These are phyloP conservation scores for Brassica balearica DNA, from an alignment of 441 rosid genomes.

Conservation along the genomic window DNA sequence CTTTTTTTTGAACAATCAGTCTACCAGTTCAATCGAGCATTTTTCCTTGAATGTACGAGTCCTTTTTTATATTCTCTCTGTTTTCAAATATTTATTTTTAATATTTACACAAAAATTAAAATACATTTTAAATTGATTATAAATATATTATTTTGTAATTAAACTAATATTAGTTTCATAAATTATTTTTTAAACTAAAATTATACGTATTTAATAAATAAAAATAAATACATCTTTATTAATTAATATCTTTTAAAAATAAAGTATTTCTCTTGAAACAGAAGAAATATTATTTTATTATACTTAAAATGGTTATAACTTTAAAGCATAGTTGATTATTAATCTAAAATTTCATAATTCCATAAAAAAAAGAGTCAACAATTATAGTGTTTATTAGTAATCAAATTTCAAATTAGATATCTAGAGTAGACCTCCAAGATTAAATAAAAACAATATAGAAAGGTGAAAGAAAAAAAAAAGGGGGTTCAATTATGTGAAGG, in stretches of 20 bases:
- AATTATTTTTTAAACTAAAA: too few relatives aligned
- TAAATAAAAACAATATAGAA: neutral
- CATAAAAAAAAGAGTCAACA: slow-evolving; percentile 6
- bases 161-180: neutral
- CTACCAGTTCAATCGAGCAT: neutral
- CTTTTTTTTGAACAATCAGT: too few relatives aligned
- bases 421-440: neutral
- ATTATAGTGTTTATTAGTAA: neutral
- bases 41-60: neutral
- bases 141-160: neutral
- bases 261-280: neutral
- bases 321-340: neutral
- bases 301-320: neutral
- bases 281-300: neutral
- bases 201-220: neutral
- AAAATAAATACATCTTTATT: too few relatives aligned
- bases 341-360: neutral
- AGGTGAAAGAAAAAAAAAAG: slow-evolving; percentile 12
- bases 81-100: neutral
- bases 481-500: slow-evolving; percentile 5
- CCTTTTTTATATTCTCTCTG: neutral
- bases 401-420: neutral
- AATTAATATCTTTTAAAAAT: too few relatives aligned
- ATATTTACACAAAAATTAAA: neutral
- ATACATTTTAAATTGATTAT: neutral